Conservation (phyloP, 805 yeast genomes). For the Lachancea mirantina region DNA sequence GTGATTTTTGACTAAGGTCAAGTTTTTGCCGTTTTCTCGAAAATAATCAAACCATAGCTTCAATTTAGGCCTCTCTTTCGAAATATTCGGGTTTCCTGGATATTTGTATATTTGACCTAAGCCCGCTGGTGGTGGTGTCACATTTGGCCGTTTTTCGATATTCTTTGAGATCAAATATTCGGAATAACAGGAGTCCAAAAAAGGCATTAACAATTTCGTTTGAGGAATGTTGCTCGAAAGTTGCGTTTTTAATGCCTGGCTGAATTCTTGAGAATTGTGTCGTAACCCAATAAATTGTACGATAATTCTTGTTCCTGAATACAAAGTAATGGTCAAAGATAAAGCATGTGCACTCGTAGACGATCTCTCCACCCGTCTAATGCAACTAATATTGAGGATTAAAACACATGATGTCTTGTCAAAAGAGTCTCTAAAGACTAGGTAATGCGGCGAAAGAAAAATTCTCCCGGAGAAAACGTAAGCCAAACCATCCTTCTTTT, state of each 20-base stretch:
- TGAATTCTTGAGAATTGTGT: constrained; percentile 74
- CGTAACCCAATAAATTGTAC: constrained; percentile 74
- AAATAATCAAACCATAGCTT: constrained; percentile 92
- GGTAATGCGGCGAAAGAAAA: constrained; percentile 65
- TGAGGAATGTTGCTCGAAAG: constrained; percentile 57
- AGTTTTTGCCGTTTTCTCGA: constrained; percentile 73
- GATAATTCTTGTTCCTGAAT: constrained; percentile 53
- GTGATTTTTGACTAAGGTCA: constrained; percentile 65
- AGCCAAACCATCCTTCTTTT: constrained; percentile 23
- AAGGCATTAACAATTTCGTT: constrained; percentile 55
- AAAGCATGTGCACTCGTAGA: constrained; percentile 71
- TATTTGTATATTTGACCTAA: constrained; percentile 76
- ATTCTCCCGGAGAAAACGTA: constrained; percentile 53
- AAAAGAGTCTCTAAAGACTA: constrained; percentile 65
- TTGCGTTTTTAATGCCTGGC: constrained; percentile 54
- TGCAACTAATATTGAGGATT: constrained; percentile 63
- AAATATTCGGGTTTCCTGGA: constrained; percentile 79
- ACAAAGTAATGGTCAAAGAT: constrained; percentile 65
- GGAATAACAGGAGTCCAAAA: constrained; percentile 69
- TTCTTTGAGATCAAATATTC: constrained; percentile 67
- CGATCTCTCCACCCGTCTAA: constrained; percentile 79
- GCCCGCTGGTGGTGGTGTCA: constrained; percentile 69
- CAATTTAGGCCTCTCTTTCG: constrained; percentile 77
- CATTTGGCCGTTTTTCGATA: constrained; percentile 31
- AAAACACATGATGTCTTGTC: constrained; percentile 65